phyloP scores from a whole-genome alignment of 306 rosid species.

The Citrullus colocynthis region DNA sequence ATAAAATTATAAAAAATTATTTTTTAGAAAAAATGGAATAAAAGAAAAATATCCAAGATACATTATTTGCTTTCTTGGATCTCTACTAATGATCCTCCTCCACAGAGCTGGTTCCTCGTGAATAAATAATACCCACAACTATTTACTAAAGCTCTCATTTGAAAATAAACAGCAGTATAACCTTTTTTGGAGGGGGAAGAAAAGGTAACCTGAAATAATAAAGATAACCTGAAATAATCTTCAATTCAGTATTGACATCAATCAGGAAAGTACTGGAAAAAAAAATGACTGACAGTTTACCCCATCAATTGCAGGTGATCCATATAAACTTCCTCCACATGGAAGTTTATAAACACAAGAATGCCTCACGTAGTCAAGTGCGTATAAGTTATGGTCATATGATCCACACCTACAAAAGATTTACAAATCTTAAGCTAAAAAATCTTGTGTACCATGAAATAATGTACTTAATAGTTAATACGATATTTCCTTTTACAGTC shows the following conservation, averaged over 20 bases:
- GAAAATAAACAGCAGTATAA: neutral
- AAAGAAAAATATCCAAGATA: neutral
- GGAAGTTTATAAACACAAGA: slow-evolving; percentile 57
- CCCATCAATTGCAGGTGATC: slow-evolving; percentile 84
- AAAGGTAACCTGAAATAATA: neutral
- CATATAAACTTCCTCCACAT: slow-evolving; percentile 87
- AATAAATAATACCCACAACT: neutral
- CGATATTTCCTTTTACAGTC: neutral
- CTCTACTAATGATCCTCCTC: neutral
- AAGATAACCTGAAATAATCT: neutral
- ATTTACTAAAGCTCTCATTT: neutral
- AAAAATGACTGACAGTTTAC: slow-evolving; percentile 20
- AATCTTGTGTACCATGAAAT: neutral
- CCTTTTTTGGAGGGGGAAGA: neutral
- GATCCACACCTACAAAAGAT: slow-evolving; percentile 82
- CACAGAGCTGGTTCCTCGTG: neutral
- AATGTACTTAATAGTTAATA: neutral
- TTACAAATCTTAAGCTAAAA: neutral
- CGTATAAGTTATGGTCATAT: slow-evolving; percentile 75
- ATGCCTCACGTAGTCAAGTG: slow-evolving; percentile 65
- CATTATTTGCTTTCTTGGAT: neutral
- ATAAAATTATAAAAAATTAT: neutral
- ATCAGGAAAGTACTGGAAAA: neutral
- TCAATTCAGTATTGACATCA: neutral
- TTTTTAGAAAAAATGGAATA: neutral